Evolutionary conservation across 1,139 yeast genomes (phyloP).

Genomic region (Diutina rugosa): DNA sequence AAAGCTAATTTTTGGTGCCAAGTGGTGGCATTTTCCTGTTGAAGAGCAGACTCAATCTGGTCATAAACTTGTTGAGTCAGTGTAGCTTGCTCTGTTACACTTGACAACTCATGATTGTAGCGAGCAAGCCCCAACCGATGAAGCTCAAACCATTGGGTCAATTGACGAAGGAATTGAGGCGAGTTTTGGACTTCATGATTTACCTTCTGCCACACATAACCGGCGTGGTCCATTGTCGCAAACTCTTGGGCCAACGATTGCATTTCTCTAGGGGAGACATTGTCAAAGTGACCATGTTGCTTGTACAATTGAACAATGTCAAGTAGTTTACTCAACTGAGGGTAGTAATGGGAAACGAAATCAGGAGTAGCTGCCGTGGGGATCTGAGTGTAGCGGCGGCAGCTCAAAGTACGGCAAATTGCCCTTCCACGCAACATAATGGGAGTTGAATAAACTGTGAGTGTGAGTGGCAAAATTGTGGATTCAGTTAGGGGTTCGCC

Average conservation of each 20-base stretch:
- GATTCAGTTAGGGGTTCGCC: background rate
- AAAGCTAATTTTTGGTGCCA: background rate
- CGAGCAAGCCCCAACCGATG: background rate
- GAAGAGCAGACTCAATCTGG: background rate
- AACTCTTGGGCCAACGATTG: background rate
- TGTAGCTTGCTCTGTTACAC: background rate
- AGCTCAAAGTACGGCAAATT: background rate
- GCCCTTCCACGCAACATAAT: background rate
- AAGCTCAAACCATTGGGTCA: slow-evolving; percentile 1
- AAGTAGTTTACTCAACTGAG: background rate
- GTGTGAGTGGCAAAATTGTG: background rate
- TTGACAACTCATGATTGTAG: background rate
- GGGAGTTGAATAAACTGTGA: background rate
- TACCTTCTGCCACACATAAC: background rate
- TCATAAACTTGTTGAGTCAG: background rate
- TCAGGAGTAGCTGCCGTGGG: background rate
- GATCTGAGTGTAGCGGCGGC: background rate
- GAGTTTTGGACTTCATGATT: background rate
- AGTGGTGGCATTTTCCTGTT: too few relatives aligned
- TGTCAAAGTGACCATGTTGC: background rate
- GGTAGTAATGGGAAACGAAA: background rate
- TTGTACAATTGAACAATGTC: background rate
- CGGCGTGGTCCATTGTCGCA: background rate
- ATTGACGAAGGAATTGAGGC: background rate
- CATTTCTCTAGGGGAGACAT: background rate